Base-by-base conservation (phyloP, 2,329 filamentous ascomycete species). In the Fusarium xyrophilum region DNA sequence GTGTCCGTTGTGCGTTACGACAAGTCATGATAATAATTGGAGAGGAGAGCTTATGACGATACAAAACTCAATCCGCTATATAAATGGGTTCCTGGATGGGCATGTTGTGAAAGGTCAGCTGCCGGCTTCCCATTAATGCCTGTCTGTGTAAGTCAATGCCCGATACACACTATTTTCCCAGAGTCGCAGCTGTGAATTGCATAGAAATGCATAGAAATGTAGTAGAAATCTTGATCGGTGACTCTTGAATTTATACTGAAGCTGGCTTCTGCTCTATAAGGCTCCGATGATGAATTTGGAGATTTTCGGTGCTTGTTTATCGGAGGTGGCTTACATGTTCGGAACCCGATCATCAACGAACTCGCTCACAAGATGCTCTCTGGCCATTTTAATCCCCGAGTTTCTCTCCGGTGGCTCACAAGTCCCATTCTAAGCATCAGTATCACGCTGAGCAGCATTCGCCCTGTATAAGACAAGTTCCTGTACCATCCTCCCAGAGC, bases 311-410 rank as follows among this genome's bases (percentile, higher is more conserved):
- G 7, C 10, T 46, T 47, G 14, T 21, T 10, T 32, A 47, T 38
- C 50, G 17, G 43, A 33, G 28, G 33, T 33, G 32, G 59, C 64
- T 65, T 48, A 68, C 60, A 53, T 40, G 7, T 30, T 61, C 65
- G 63, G 67, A 64, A 69, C 58, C 67, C 66, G 66, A 69, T 39
- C 54, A 44, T 36, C 55, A 48, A 42, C 51, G 42, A 28, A 46
- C 58, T 36, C 23, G 21, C 3, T 36, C 38, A 35, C 12, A 13
- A 21, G n/a, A 47, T 56, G n/a, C 35, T 30, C 27, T 30, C 25
- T 44, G 32, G 11, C 25, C n/a, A 48, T 11, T 23, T 39, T 27
- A 27, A 40, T 56, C 28, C 38, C 62, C 32, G 33, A 56, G 12
- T 23, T 6, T 33, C 35, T 21, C 30, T 38, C 32, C 63, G 25